These are phyloP conservation scores for Azolla pinnata DNA, from an alignment of 75 land plant species.

Conservation along the genomic window DNA sequence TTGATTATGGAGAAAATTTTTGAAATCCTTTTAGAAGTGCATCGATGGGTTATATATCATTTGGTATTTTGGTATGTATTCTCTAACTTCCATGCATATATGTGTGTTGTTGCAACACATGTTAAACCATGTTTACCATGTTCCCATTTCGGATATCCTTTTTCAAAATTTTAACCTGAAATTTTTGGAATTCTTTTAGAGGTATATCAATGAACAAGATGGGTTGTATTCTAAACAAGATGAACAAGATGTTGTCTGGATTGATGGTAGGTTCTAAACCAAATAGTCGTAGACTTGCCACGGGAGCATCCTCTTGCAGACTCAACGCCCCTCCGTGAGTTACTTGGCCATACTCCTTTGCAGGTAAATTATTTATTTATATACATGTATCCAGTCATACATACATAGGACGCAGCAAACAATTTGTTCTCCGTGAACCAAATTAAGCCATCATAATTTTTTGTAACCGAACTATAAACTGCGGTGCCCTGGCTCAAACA, in stretches of 20 bases:
- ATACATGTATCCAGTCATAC: neutral
- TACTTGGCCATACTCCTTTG: slow-evolving; percentile 67
- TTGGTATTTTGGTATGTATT: too few species aligned
- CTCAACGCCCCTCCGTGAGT: slow-evolving; percentile 44
- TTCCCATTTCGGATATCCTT: too few species aligned
- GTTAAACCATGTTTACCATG: too few species aligned
- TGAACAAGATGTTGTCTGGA: neutral
- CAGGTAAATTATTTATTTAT: slow-evolving; percentile 15
- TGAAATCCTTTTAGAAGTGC: too few species aligned
- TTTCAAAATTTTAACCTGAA: too few species aligned
- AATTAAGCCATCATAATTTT: neutral
- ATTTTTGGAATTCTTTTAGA: too few species aligned
- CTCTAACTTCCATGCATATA: too few species aligned
- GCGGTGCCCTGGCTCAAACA: too few species aligned
- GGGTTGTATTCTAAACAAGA: neutral
- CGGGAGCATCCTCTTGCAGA: slow-evolving; percentile 51
- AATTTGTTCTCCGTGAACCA: neutral
- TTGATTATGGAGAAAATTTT: too few species aligned
- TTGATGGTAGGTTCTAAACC: slow-evolving; percentile 56
- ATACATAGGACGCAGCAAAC: neutral
- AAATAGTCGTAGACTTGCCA: slow-evolving; percentile 58
- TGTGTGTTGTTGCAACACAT: too few species aligned
- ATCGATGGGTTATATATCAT: too few species aligned
- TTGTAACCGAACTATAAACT: too few species aligned
- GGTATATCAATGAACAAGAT: neutral